Base-by-base conservation (phyloP, 2,329 filamentous ascomycete genomes). In the Ambrosiella beaveri region DNA sequence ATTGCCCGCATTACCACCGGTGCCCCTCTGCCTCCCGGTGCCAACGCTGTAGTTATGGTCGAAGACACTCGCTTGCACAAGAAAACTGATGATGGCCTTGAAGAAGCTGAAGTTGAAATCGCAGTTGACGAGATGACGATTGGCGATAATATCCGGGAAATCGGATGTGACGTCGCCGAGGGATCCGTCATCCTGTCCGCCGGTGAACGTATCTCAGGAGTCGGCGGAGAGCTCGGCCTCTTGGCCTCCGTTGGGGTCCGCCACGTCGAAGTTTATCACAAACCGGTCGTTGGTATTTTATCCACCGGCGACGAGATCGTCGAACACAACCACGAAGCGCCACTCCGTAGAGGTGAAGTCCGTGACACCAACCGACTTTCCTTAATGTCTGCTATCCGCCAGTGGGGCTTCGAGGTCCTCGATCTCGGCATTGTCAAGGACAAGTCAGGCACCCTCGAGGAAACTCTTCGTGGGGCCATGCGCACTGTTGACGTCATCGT, bases 271-370 rank as follows among this genome's bases (percentile, higher is more conserved):
- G 77, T 91, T 6, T 96, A 85, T 70, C 80, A 77, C 54, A 82
- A 82, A 57, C 91, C 93, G 0, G 72, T 87, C 7, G 75, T 98
- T 7, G 93, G 90, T 4, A 82, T 98, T 1, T 71, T 98, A 15
- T 96, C 90, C 56, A 98, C 93, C 0, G 93, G 93, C 19, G 91
- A 98, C 66, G 93, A 98, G 69, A 87, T 98, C 54, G 84, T 96
- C 4, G 79, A 84, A 62, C 84, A 93, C 65, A 74, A 84, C 60
- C 73, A 78, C 35, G 74, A 79, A 0, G 80, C 78, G 0, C 71
- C 74, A 0, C 73, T 97, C 7, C 76, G 75, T 2, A 73, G 86
- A 0, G 93, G 93, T 41, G 88, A 97, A 69, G 93, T 98, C 17
- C 79, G 93, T 58, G 93, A 98, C 68, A 95, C 88, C 3, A 98